A percentile compares a stretch with the other conserved stretches of the same genome.
phyloP scores from a whole-genome alignment of 2,329 filamentous ascomycete genomes.

The Pseudomassariella vexata region DNA sequence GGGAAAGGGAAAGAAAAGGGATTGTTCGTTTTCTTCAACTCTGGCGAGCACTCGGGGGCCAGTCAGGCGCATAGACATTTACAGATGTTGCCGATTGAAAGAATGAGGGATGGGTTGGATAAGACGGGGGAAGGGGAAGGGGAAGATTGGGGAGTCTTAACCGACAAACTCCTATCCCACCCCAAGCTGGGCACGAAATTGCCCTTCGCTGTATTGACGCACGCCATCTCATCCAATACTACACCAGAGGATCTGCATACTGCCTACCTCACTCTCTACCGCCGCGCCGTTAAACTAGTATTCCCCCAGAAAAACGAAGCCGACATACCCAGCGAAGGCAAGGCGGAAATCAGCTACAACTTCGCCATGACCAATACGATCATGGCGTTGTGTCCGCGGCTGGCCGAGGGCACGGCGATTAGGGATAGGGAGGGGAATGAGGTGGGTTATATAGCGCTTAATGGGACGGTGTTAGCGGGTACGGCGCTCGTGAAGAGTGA shows the following conservation, averaged over 20 bases:
- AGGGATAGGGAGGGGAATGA: constrained; percentile 18
- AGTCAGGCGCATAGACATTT: constrained; percentile 68
- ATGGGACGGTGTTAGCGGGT: constrained; percentile 59
- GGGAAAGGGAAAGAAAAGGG: no score
- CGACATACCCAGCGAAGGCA: constrained; percentile 24
- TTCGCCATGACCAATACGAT: constrained; percentile 49
- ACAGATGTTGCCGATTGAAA: constrained; percentile 61
- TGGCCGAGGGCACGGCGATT: constrained; percentile 40
- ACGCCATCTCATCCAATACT: constrained; percentile 28
- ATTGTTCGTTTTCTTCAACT: constrained; percentile 68
- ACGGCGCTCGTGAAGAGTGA: constrained; percentile 57
- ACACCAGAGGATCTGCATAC: constrained; percentile 29
- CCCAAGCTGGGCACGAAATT: constrained; percentile 14
- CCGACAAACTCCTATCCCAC: constrained; percentile 31
- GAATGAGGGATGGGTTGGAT: no score
- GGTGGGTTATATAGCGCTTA: constrained; percentile 43
- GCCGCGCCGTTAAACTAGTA: constrained; percentile 27
- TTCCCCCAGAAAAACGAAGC: constrained; percentile 8
- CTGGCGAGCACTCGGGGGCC: constrained; percentile 61
- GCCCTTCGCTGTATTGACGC: constrained; percentile 41
- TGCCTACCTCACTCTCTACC: constrained; percentile 43
- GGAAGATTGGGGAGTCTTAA: constrained; percentile 43
- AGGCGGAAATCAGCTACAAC: constrained; percentile 57
- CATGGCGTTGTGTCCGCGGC: constrained; percentile 50
- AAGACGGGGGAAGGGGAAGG: no score